Evolutionary conservation across 352 stramenopile species (phyloP), one percentile per base, ranked within the genome.

Genomic region (Pythium diclinum): DNA sequence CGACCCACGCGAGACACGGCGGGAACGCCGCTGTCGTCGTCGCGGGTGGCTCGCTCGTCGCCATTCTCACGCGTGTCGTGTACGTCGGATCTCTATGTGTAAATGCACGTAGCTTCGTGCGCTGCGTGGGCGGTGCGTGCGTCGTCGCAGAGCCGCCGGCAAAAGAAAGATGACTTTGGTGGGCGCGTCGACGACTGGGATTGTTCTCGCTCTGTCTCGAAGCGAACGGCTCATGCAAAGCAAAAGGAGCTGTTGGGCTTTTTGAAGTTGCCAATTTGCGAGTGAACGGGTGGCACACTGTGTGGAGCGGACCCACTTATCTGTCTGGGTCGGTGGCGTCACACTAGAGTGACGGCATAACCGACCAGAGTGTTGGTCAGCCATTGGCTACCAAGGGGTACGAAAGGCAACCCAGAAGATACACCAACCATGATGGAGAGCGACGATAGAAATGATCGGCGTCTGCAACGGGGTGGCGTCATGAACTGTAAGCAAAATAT

Each of bases 1-100:
- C 87, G 33, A 91, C 76, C 85, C 87, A 94, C 56, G 79, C 76
- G 32, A 92, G 62, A 40, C 68, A 80, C 56, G 63, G 42, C 16
- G 78, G 79, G 60, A 89, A 87, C 46, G 55, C 63, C 14, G 40
- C 13, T 23, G 38, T 17, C 25, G 63, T 25, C 33, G 19, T 19
- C 11, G 44, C 36, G 16, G 38, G 33, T 23, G 68, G 59, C 40
- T 38, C 67, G 11, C 46, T 57, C 56, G 67, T 72, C 9, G 10
- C n/a, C 42, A 49, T 49, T 49, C 42, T 49, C 42, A 25, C 42
- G 16, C 36, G 9, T 16, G 36, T 5, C 4, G 10, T 42, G 13
- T 1, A 17, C 10, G 16, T 16, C 13, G 9, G 36, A 17, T 6
- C 36, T 42, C 36, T 42, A 42, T 42, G 2, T 17, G 36, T 17